These are phyloP conservation scores for Linnemannia zychae DNA, from an alignment of 192 early-diverging fungal species.

Conservation along the genomic window DNA sequence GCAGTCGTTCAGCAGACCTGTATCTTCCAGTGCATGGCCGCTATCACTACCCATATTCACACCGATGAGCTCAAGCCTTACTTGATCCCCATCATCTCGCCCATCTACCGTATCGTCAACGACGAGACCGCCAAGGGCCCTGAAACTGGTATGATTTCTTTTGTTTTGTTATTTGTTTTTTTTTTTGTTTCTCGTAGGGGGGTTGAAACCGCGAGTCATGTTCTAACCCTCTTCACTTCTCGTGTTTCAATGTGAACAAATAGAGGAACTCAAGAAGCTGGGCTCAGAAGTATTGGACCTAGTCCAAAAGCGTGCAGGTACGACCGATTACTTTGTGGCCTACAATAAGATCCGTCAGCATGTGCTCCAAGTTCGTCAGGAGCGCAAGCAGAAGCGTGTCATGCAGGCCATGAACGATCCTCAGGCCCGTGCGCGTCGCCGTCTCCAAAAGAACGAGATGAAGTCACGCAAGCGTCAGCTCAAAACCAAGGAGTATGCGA, in stretches of 20 bases:
- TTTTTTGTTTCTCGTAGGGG: no score
- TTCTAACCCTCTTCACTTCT: slow-evolving; percentile 18
- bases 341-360: slow-evolving; percentile 79
- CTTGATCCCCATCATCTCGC: slow-evolving; percentile 78
- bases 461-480: slow-evolving; percentile 76
- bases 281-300: slow-evolving; percentile 85
- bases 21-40: slow-evolving; percentile 95
- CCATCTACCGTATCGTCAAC: slow-evolving; percentile 85
- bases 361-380: slow-evolving; percentile 71
- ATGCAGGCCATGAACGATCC: slow-evolving; percentile 81
- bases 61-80: slow-evolving; percentile 70
- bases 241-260: slow-evolving; percentile 26
- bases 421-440: slow-evolving; percentile 76
- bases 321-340: slow-evolving; percentile 73
- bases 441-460: slow-evolving; percentile 80
- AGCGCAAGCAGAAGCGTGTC: slow-evolving; percentile 73
- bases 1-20: slow-evolving; percentile 73
- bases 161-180: not conserved
- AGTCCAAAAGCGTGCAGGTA: slow-evolving; percentile 81
- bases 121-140: slow-evolving; percentile 76
- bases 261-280: slow-evolving; percentile 80
- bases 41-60: slow-evolving; percentile 78
- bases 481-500: slow-evolving; percentile 73
- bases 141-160: slow-evolving; percentile 67
- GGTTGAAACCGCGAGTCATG: not conserved